phyloP scores from a whole-genome alignment of 768 basidiomycete species.

The Mycena albidolilacea region DNA sequence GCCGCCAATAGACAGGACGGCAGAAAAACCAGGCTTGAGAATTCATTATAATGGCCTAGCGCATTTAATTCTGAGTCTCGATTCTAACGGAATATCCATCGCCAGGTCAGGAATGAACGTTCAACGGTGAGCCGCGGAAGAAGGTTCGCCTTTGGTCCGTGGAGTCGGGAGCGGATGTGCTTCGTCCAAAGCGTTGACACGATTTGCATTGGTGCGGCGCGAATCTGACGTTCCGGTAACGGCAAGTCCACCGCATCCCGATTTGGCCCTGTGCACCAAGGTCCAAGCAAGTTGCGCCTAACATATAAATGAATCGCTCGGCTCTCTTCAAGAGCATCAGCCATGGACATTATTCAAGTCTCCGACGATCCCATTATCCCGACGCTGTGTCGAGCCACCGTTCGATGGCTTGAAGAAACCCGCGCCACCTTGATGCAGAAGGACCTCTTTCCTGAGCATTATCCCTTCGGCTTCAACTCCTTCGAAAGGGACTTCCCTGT shows the following conservation, averaged over 20 bases:
- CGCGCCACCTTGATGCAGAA: not conserved
- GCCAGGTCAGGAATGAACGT: too few relatives aligned
- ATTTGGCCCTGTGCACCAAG: not conserved
- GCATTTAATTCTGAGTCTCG: not conserved
- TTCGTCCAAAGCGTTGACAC: constrained; percentile 1
- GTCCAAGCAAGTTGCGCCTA: not conserved
- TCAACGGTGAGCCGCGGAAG: too few relatives aligned
- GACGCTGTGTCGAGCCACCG: not conserved
- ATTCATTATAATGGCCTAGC: too few relatives aligned
- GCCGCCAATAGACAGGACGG: too few relatives aligned
- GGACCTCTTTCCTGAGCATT: not conserved
- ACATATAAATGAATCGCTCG: not conserved
- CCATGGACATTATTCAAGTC: not conserved
- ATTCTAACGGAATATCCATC: too few relatives aligned
- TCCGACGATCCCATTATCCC: not conserved
- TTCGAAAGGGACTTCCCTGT: too few relatives aligned
- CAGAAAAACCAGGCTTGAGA: too few relatives aligned
- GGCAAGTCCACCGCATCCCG: not conserved
- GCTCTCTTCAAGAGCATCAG: not conserved
- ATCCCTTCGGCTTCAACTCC: not conserved
- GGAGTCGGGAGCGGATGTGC: not conserved
- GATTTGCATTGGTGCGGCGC: not conserved
- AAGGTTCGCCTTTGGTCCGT: too few relatives aligned
- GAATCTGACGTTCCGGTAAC: not conserved
- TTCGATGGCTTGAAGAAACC: not conserved